Evolutionary conservation across 495 filamentous ascomycete genomes (phyloP), one percentile per base, ranked within the genome.

Genomic region (Neurospora cerealis): DNA sequence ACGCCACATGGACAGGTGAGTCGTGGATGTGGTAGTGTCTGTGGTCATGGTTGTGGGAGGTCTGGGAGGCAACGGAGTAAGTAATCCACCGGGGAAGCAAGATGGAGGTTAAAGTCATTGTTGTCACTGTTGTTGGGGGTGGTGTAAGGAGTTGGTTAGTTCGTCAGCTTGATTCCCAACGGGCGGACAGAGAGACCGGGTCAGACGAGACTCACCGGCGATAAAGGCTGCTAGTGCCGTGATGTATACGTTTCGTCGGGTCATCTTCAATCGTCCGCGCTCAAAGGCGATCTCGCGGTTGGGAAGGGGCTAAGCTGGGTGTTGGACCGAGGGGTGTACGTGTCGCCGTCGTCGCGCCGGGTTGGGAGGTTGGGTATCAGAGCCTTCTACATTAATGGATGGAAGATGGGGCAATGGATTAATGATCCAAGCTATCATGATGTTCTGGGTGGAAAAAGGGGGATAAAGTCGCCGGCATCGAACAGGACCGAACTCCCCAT

Each of bases 81-180:
- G 88, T 89, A 72, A 97, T 85, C 95, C 95, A 98, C 77, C 88
- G 86, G 0, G 95, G 93, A 37, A 92, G 84, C 60, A 91, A 80
- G 78, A 95, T 93, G 40, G 91, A 87, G 36, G 89, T 84, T 42
- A 98, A 82, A 28, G 93, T 96, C 79, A 97, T 85, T 21, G 86
- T 89, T 46, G 92, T 93, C 44, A 93, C 94, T 97, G 71, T 69
- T n/a, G 21, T 40, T 39, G 38, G 38, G 38, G 38, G 13, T 36
- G 21, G 48, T 60, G 60, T 54, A 21, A 73, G 24, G 32, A 42
- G 71, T 37, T 34, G 3, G 19, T 44, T 44, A n/a, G 44, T 48
- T 48, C 19, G 21, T 48, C 44, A 48, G 44, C 44, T 48, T n/a
- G 5, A 41, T 42, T 42, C 15, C 40, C 15, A 5, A 17, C 15